Evolutionary conservation across 495 filamentous ascomycete species (phyloP), one percentile per base, ranked within the genome.

Genomic region (Aspergillus nanangensis): DNA sequence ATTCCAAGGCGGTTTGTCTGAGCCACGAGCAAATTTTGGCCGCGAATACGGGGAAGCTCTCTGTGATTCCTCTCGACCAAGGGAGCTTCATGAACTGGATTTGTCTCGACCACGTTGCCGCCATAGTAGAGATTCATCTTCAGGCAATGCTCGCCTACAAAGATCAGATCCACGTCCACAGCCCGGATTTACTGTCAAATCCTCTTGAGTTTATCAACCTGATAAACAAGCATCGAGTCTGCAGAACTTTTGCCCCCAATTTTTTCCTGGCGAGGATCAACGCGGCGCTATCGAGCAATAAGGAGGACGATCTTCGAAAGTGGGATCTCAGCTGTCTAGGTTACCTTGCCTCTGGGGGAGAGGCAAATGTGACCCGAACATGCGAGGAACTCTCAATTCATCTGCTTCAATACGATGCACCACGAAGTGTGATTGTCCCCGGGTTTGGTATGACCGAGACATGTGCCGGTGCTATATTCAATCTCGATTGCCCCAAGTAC

Each of bases 371-470:
- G 1, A 55, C 55, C 1, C 44, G 55, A 14, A 67, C 58, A 1
- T 62, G 62, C 31, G 38, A 32, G 1, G 47, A 52, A 3, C n/a
- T 75, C 3, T 37, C 60, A 8, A n/a, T 50, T 4, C 32, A 69
- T 1, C 53, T 79, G 0, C 14, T 27, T 3, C 39, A 39, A 1
- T 64, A 62, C 42, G 67, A 69, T 1, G 70, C 67, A 0, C 61
- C 56, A 0, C 2, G 7, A 1, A 52, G 70, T 34, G 63, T 78
- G 5, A 59, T 84, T 27, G 47, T 41, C 1, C 66, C 78, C 1
- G 65, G 61, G 0, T 80, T 79, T 31, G 75, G 77, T 14, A 79
- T 80, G 77, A 80, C 77, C 1, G 77, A 81, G 52, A 79, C 76
- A 0, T 79, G 75, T 43, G 71, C 71, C 3, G 71, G 75, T 1